Base-by-base conservation (phyloP, 2,329 filamentous ascomycete species). In the Xylaria sp. region DNA sequence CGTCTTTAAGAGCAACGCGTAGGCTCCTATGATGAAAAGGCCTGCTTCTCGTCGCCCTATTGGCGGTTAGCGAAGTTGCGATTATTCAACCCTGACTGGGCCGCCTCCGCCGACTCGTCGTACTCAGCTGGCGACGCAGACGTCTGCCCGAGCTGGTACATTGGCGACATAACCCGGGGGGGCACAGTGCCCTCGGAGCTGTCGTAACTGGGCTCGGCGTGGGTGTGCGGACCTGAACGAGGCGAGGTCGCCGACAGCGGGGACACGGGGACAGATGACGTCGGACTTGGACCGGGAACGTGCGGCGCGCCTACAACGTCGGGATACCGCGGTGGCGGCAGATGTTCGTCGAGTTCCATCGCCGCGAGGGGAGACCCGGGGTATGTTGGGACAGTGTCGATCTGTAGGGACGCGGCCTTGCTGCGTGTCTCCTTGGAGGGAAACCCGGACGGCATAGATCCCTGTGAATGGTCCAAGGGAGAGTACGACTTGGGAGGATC, bases 1-100 rank as follows among this genome's bases (percentile, higher is more conserved):
- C 13, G 15, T 44, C 47, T 35, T 35, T 44, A 70, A 47, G 70
- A 70, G 17, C 68, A 65, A n/a, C 60, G 21, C 49, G 67, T 58
- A 19, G 61, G 56, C 25, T 69, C 59, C 43, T 66, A 66, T 29
- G 62, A 44, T 7, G 66, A 58, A 19, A 29, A 21, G 49, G 31
- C 35, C 25, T 65, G 60, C 44, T 68, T 40, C 19, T 67, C 63
- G 10, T 48, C 58, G 23, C 46, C 47, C 17, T 33, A 21, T n/a
- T 21, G 35, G 7, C 4, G n/a, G 31, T 31, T 21, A 13, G 11
- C 33, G n/a, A 38, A 29, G 11, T 21, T 33, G 6, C 27, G 40
- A 33, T 25, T 40, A n/a, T 55, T 43, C 15, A 11, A 13, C n/a
- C 25, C 35, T 8, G 23, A 46, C 23, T 19, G 33, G 13, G 27